Evolutionary conservation across 176 grass and related monocot genomes (phyloP).

Genomic region (Bothriochloa decipiens): DNA sequence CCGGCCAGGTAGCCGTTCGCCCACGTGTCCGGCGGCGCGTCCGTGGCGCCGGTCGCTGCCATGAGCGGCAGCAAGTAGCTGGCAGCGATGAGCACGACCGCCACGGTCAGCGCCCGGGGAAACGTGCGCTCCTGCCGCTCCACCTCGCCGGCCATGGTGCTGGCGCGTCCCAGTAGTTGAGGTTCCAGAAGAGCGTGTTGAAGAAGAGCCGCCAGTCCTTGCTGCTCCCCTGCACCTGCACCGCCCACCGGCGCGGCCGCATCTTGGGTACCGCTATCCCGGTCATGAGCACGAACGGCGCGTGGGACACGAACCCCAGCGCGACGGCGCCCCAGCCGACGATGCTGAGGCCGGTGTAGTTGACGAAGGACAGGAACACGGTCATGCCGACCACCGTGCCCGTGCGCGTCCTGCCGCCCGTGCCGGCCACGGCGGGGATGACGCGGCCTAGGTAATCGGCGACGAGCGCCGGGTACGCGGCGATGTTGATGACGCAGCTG

Average conservation of each 20-base stretch:
- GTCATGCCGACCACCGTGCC: conserved; percentile 43
- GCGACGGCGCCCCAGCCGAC: conserved; percentile 53
- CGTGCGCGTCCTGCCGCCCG: not conserved
- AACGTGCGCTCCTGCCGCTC: conserved; percentile 52
- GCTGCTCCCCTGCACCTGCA: not conserved
- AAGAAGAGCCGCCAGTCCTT: conserved; percentile 39
- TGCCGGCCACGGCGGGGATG: too few species aligned
- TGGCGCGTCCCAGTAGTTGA: conserved; percentile 19
- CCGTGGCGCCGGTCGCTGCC: conserved; percentile 43
- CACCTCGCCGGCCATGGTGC: conserved; percentile 61
- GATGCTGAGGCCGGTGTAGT: conserved; percentile 49
- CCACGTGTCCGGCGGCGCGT: conserved; percentile 45
- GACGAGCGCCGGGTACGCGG: conserved; percentile 41
- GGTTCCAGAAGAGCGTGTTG: too few species aligned
- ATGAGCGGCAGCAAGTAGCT: conserved; percentile 53
- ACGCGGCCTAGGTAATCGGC: conserved; percentile 45
- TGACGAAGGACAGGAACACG: conserved; percentile 38
- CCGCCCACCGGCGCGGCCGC: conserved; percentile 43
- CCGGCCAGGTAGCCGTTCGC: conserved; percentile 52
- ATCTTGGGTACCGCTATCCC: conserved; percentile 30
- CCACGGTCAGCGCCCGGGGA: conserved; percentile 38
- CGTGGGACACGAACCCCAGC: conserved; percentile 44
- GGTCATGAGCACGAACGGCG: conserved; percentile 55
- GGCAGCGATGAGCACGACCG: conserved; percentile 37
- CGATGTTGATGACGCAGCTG: conserved; percentile 58